Conservation (phyloP, 1,284 basidiomycete genomes). For the Rhodofomes roseus region DNA sequence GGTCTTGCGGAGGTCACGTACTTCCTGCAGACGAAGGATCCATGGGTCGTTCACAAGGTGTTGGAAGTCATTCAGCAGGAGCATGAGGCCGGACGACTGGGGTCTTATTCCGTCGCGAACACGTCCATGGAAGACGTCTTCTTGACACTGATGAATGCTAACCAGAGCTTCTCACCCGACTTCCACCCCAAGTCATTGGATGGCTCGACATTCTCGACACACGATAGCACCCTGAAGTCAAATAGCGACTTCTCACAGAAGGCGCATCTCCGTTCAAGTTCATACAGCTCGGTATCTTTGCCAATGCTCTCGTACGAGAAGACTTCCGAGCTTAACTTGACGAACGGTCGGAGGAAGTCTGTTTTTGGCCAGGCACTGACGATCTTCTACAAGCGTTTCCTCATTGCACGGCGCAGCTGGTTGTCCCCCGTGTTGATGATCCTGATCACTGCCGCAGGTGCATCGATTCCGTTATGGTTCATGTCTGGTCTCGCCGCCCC, state of each 20-base stretch:
- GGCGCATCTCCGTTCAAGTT: not conserved
- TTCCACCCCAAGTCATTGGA: conserved; percentile 6
- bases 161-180: conserved; percentile 23
- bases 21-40: conserved; percentile 57
- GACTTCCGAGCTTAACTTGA: conserved; percentile 33
- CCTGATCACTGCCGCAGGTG: conserved; percentile 58
- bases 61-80: conserved; percentile 53
- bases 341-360: conserved; percentile 47
- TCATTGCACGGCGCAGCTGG: conserved; percentile 68
- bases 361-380: conserved; percentile 59
- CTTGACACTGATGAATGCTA: conserved; percentile 60
- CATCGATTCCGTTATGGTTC: conserved; percentile 65
- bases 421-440: conserved; percentile 59
- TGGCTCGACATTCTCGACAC: conserved; percentile 8
- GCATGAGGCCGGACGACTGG: conserved; percentile 34
- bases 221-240: conserved; percentile 12
- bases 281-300: not conserved
- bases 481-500: conserved; percentile 42
- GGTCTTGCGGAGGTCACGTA: conserved; percentile 43
- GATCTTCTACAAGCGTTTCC: conserved; percentile 68
- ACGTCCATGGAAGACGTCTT: conserved; percentile 82
- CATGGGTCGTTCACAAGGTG: conserved; percentile 48
- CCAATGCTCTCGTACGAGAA: conserved; percentile 9
- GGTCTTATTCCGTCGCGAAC: conserved; percentile 62
- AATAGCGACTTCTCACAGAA: not conserved